Evolutionary conservation across 148 eudicot genomes (phyloP), one percentile per base, ranked within the genome.

Genomic region (Camellia lanceoleosa): DNA sequence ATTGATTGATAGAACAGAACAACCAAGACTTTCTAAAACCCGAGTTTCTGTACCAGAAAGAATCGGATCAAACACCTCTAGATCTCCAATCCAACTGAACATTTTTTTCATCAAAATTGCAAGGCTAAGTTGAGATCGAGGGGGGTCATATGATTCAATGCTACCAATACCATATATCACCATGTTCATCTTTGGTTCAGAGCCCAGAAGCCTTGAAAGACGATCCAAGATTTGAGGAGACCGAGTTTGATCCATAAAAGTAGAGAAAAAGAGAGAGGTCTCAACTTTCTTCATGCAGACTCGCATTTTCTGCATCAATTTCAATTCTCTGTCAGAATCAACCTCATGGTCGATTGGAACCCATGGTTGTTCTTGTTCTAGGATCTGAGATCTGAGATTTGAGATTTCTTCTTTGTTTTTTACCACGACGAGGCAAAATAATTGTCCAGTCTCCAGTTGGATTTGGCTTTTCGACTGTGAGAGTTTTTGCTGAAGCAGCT

Each of bases 101-200:
- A 23, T 23, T 23, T 23, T 23, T 0, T 23, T 23, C 23, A 23
- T 23, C 90, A 91, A 23, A 23, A 23, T 23, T 0, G 23, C 23
- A 23, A 23, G 23, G 23, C 23, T 23, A 23, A 23, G 23, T 71
- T 92, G 93, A 80, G 88, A 65, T 14, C 90, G 74, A 7, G 95
- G 91, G 7, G 69, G 88, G 23, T 23, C 95, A 78, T 38, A 90
- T 1, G 91, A 88, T 79, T 90, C 91, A 43, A 30, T 30, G 38
- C 93, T 92, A 13, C 93, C 93, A 68, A 92, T 87, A 52, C 95
- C 95, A 38, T 90, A 92, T 73, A 92, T 85, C 18, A 92, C 90
- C 95, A 90, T 87, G 70, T 88, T 76, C 93, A 92, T 87, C 49
- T 80, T 87, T 51, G 66, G 15, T 12, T 86, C 76, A 3, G 88